Conservation (phyloP, 192 early-diverging fungal species). For the Pilaira anomala region DNA sequence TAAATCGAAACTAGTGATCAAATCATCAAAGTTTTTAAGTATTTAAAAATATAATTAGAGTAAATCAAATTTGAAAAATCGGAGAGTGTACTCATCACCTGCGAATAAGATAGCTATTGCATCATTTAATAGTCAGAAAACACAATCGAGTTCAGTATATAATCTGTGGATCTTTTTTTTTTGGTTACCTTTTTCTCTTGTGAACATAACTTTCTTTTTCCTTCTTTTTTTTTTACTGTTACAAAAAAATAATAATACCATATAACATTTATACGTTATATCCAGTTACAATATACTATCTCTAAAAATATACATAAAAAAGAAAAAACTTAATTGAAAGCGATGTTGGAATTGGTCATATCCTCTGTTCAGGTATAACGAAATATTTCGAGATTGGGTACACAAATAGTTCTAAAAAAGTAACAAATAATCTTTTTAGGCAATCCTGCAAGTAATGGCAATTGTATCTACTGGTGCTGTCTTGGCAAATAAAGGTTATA, state of each 20-base stretch:
- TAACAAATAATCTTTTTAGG: slow-evolving; percentile 9
- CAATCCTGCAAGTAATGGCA: slow-evolving; percentile 34
- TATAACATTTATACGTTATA: background rate
- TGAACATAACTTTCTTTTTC: background rate
- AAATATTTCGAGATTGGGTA: too few relatives aligned
- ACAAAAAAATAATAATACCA: background rate
- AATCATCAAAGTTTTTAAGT: too few relatives aligned
- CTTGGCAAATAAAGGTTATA: slow-evolving; percentile 20
- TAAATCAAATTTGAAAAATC: too few relatives aligned
- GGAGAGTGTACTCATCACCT: too few relatives aligned
- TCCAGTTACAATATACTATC: background rate
- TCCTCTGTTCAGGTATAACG: background rate
- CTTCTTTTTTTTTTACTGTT: background rate
- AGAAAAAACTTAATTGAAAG: too few relatives aligned
- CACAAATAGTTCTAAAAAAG: background rate
- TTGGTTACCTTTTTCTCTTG: background rate
- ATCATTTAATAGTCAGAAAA: background rate
- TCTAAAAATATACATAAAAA: background rate
- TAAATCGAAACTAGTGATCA: too few relatives aligned
- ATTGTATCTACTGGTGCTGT: slow-evolving; percentile 21
- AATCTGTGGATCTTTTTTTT: background rate
- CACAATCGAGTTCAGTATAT: background rate
- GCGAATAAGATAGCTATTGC: background rate
- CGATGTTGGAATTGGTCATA: slow-evolving; percentile 3
- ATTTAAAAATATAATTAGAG: too few relatives aligned